Conservation (phyloP, 2,329 filamentous ascomycete species). For the Apiospora saccharicola region DNA sequence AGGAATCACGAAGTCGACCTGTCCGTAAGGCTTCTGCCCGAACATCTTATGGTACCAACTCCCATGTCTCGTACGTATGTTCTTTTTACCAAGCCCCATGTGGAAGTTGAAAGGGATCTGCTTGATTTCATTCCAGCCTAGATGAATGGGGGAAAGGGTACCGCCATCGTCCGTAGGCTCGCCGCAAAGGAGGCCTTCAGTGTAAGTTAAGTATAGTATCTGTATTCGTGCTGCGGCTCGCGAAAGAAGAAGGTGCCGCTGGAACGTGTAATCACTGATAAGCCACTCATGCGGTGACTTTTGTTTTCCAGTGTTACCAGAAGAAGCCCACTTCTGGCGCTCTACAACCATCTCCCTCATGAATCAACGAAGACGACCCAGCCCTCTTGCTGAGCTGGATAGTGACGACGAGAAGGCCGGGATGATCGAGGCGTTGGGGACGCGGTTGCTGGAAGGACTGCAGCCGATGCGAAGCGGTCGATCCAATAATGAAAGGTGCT, state of each 20-base stretch:
- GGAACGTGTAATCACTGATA: not conserved
- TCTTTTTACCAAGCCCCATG: not conserved
- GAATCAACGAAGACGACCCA: not conserved
- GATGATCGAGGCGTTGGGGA: not conserved
- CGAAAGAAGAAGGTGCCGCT: not conserved
- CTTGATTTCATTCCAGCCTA: not conserved
- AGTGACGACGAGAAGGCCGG: not conserved
- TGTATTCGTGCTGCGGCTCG: too few relatives aligned
- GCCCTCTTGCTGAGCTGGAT: not conserved
- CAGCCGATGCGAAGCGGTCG: not conserved
- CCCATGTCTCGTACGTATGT: not conserved
- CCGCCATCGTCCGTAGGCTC: too few relatives aligned
- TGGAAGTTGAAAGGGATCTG: not conserved
- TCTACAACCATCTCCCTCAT: not conserved
- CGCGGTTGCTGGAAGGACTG: not conserved
- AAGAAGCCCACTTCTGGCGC: conserved; percentile 5
- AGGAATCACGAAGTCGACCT: conserved; percentile 2
- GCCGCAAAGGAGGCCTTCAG: too few relatives aligned
- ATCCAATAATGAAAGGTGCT: not conserved
- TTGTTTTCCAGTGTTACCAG: not conserved
- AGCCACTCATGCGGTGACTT: not conserved
- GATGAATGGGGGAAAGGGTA: not conserved
- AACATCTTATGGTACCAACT: not conserved
- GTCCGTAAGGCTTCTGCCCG: not conserved
- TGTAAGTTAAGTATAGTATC: too few relatives aligned